Evolutionary conservation across 108 stramenopile species (phyloP), one percentile per base, ranked within the genome.

Genomic region (Nitzschia putrida): DNA sequence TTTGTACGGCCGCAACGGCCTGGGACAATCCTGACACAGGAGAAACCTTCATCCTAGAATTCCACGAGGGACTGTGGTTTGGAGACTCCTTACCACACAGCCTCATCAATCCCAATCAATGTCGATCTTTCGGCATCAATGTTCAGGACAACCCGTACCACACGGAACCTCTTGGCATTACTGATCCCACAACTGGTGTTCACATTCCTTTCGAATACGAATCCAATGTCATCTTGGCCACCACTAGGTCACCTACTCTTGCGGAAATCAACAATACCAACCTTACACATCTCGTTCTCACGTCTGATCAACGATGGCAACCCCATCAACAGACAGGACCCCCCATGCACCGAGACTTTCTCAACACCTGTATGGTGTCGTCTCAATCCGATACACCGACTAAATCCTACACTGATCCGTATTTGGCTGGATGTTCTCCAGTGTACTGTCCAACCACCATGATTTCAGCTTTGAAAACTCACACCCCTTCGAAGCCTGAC

Each of bases 91-190:
- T 45, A 13, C 9, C 9, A 13, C 44, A 45, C 44, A 45, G 44
- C 13, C 13, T 45, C 11, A 13, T 45, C 13, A 45, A 45, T 45
- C 44, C 44, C 9, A 45, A 45, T 13, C 44, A 45, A 13, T 45
- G 44, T 45, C 9, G 44, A 45, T 12, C 13, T 9, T 12, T 12
- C 13, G 44, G 44, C 9, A 45, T 45, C 9, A 13, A 45, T 13
- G 14, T 13, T 64, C 7, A 71, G 72, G 21, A 61, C 43, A 45
- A 45, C 44, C 44, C 44, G 9, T 45, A 12, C 44, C 13, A 9
- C 11, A 13, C 11, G 9, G 44, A 9, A 45, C 44, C 44, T 9
- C 9, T 45, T 45, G 9, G 13, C 13, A 45, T 45, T 13, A 13
- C 9, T n/a, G 22, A 38, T 60, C 29, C 14, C 18, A 39, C 10